A percentile compares a stretch with the other conserved stretches of the same genome.
These are phyloP conservation scores for Schizothecium vesticola DNA, from an alignment of 495 filamentous ascomycete species.

Conservation along the genomic window DNA sequence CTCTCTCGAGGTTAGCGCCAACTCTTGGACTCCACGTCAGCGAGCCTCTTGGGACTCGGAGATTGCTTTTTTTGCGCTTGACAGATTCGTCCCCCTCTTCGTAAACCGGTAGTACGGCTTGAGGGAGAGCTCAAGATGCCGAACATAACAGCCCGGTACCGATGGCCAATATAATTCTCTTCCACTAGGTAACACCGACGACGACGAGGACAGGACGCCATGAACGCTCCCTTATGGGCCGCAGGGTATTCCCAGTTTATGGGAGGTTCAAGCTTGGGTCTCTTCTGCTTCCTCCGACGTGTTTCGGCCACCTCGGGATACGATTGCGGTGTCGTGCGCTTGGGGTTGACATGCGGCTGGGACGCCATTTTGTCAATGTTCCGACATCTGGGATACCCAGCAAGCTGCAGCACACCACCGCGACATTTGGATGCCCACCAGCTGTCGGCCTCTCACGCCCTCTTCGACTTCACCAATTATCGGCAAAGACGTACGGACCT, in stretches of 20 bases:
- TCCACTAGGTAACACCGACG: background rate
- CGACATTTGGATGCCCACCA: background rate
- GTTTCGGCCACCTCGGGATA: background rate
- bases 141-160: background rate
- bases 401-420: background rate
- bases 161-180: background rate
- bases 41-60: background rate
- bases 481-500: background rate
- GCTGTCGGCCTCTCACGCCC: background rate
- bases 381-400: background rate
- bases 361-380: background rate
- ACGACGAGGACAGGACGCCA: background rate
- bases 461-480: background rate
- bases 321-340: background rate
- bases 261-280: background rate
- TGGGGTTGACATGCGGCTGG: background rate
- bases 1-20: background rate
- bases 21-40: background rate
- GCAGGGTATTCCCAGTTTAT: background rate
- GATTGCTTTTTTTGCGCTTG: background rate
- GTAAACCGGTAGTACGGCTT: background rate
- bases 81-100: background rate
- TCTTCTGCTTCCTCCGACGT: background rate
- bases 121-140: background rate
- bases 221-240: background rate